These are phyloP conservation scores for Globisporangium abappressorium DNA, from an alignment of 352 stramenopile species.

Conservation along the genomic window DNA sequence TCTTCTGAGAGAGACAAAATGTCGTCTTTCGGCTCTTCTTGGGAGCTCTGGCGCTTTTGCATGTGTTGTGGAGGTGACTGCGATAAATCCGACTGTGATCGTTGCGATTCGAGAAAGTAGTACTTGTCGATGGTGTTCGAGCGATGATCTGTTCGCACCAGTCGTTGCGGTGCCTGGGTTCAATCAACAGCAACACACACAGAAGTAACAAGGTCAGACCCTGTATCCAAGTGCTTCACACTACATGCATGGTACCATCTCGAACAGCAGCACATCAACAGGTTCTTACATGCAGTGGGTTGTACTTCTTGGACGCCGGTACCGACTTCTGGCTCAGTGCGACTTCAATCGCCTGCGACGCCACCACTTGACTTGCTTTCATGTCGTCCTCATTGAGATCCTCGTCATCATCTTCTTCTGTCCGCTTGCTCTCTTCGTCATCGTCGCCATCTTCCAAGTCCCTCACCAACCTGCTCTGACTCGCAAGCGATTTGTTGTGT, in stretches of 20 bases:
- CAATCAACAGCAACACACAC: not conserved
- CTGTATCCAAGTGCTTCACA: not conserved
- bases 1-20: conserved; percentile 13
- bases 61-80: conserved; percentile 24
- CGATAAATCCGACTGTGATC: conserved; percentile 39
- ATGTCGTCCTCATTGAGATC: conserved; percentile 6
- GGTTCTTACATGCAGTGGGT: conserved; percentile 47
- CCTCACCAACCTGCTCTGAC: conserved; percentile 16
- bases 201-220: not conserved
- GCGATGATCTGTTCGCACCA: conserved; percentile 81
- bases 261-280: not conserved
- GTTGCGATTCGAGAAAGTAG: conserved; percentile 76
- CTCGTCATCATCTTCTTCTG: conserved; percentile 14
- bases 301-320: conserved; percentile 66
- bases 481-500: conserved; percentile 11
- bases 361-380: conserved; percentile 11
- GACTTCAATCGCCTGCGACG: conserved; percentile 47
- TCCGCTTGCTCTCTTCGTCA: conserved; percentile 24
- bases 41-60: conserved; percentile 13
- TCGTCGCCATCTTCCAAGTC: conserved; percentile 39
- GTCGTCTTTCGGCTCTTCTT: not conserved
- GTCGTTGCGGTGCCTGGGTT: conserved; percentile 66
- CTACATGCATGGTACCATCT: not conserved
- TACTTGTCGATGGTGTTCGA: conserved; percentile 88
- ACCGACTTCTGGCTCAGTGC: conserved; percentile 54